Evolutionary conservation across 306 rosid genomes (phyloP), one percentile per base, ranked within the genome.

Genomic region (Rubus parviflorus): DNA sequence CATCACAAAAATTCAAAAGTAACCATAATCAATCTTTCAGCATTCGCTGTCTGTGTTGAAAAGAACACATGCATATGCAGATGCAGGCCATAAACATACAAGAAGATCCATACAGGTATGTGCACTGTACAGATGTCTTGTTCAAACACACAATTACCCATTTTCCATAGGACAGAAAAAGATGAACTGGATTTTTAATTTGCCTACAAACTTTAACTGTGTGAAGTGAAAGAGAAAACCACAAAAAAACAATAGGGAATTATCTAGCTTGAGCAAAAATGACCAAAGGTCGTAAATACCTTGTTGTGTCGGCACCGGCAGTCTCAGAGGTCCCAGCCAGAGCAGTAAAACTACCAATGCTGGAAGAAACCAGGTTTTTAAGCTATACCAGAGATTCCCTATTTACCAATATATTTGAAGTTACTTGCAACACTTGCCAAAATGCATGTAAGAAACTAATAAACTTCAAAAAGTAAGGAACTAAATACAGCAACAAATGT

Each of bases 11-110:
- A 2, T 22, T 43, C 14, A 43, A 73, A 57, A 57, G 13, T 22
- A 13, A 56, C 73, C 60, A 47, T 61, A 63, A 45, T 52, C 46
- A 38, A 41, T 72, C 68, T 43, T 68, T 6, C 52, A 45, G 46
- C 53, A 22, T 1, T 43, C 40, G 20, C 68, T 25, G 45, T 74
- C 68, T 9, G 16, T 4, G 23, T 12, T 4, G 43, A 25, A 74
- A 37, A 48, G 2, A 68, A 65, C 78, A 46, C 41, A 74, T 53
- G 63, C 61, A 73, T 42, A 54, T 57, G 68, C 72, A 67, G 60
- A 45, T 57, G 74, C 72, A 45, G 73, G 47, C 78, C 78, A 47
- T 43, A 45, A 1, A 17, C 52, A 35, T 48, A 41, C 54, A 17
- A 15, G 68, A 8, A 58, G 10, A 73, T 42, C 19, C 25, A n/a